These are phyloP conservation scores for Plasmodium gaboni DNA, from an alignment of 169 alveolate species.

Conservation along the genomic window DNA sequence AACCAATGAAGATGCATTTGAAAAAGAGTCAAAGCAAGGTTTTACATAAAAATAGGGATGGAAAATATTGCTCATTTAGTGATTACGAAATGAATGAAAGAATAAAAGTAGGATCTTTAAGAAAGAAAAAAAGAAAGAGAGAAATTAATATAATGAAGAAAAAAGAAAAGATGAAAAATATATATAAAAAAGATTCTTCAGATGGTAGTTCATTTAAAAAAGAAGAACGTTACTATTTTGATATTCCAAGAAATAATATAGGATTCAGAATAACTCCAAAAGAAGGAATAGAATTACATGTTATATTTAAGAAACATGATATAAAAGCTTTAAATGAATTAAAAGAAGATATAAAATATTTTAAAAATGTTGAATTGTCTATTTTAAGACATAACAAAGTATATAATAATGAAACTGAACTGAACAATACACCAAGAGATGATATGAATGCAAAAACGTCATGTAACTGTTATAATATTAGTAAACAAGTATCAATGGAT, in stretches of 20 bases:
- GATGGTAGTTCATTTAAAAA: neutral
- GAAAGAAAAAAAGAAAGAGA: neutral
- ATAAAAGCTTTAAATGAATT: conserved; percentile 76
- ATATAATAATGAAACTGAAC: conserved; percentile 1
- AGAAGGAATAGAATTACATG: conserved; percentile 79
- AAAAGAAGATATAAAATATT: conserved; percentile 45
- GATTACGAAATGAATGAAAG: conserved; percentile 62
- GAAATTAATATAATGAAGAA: neutral
- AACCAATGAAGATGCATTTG: neutral
- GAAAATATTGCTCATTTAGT: conserved; percentile 23
- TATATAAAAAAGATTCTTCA: neutral
- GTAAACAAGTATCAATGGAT: neutral
- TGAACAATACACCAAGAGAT: conserved; percentile 18
- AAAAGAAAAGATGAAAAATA: neutral
- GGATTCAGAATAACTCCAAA: conserved; percentile 78
- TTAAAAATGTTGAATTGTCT: conserved; percentile 42
- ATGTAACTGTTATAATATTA: conserved; percentile 21
- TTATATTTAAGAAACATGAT: conserved; percentile 80
- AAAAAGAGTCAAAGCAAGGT: conserved; percentile 9
- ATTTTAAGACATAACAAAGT: conserved; percentile 33
- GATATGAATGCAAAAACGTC: conserved; percentile 8
- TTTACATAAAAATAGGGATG: neutral
- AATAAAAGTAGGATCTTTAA: conserved; percentile 34
- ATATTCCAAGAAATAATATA: conserved; percentile 42
- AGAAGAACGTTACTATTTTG: conserved; percentile 43